Evolutionary conservation across 192 early-diverging fungal genomes (phyloP).

Genomic region (Oehlia diaphana): DNA sequence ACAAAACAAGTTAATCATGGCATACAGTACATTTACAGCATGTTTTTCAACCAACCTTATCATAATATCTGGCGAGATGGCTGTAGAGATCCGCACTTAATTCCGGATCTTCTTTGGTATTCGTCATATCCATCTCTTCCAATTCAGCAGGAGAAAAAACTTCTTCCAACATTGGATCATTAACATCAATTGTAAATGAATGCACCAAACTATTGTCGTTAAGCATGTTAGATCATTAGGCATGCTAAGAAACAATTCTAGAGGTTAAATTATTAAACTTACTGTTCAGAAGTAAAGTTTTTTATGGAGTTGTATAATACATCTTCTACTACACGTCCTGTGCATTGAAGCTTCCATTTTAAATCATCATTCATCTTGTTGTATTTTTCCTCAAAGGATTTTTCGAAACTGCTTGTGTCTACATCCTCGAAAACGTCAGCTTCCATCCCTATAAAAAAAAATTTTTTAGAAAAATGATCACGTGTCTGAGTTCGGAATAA

Average conservation of each 20-base stretch:
- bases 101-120: slow-evolving; percentile 14
- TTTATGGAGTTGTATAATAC: neutral
- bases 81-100: slow-evolving; percentile 13
- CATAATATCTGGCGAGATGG: neutral
- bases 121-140: neutral
- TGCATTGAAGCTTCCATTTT: neutral
- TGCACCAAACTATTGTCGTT: slow-evolving; percentile 16
- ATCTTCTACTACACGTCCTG: neutral
- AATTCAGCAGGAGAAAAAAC: neutral
- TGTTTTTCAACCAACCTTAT: slow-evolving; percentile 22
- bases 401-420: neutral
- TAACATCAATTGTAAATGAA: slow-evolving; percentile 10
- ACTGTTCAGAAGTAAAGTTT: slow-evolving; percentile 4
- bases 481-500: too few species aligned
- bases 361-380: slow-evolving; percentile 9
- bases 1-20: slow-evolving; percentile 3
- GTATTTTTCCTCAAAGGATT: neutral
- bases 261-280: slow-evolving; percentile 10
- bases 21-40: neutral
- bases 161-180: neutral
- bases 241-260: neutral
- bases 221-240: neutral
- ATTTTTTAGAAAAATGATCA: too few species aligned
- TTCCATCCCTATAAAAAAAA: too few species aligned
- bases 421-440: too few species aligned